These are phyloP conservation scores for Ophiostoma himal-ulmi DNA, from an alignment of 2,329 filamentous ascomycete species.

Conservation along the genomic window DNA sequence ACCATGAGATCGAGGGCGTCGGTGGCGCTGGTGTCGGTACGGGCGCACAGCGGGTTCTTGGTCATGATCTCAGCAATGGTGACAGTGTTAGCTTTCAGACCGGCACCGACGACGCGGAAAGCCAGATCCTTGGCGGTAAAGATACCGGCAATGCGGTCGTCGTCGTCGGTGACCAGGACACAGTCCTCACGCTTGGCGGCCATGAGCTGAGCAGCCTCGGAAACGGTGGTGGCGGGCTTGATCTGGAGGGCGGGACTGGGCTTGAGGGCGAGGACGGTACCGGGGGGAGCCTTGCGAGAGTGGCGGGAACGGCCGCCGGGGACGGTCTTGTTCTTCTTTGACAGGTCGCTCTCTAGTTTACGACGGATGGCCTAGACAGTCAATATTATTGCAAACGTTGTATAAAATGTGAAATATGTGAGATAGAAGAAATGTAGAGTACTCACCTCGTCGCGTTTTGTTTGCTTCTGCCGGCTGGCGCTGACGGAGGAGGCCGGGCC, in stretches of 20 bases:
- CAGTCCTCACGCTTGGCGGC: conserved; percentile 98
- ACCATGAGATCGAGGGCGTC: conserved; percentile 98
- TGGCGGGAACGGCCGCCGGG: conserved; percentile 73
- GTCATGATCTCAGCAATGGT: conserved; percentile 99
- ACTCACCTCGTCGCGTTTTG: conserved; percentile 94
- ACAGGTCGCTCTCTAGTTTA: conserved; percentile 96
- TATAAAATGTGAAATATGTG: not conserved
- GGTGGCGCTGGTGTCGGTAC: conserved; percentile 95
- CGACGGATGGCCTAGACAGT: conserved; percentile 75
- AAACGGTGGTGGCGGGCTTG: conserved; percentile 87
- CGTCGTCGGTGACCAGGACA: conserved; percentile 93
- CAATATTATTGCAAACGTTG: conserved; percentile 29
- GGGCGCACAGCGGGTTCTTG: conserved; percentile 94
- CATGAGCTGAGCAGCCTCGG: conserved; percentile 97
- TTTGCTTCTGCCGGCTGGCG: conserved; percentile 91
- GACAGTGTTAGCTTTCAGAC: conserved; percentile 80
- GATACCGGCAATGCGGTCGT: conserved; percentile 96
- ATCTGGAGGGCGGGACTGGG: conserved; percentile 96
- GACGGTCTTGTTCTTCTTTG: conserved; percentile 86
- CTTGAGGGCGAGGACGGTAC: conserved; percentile 90
- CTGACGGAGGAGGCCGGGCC: conserved; percentile 65
- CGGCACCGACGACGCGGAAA: conserved; percentile 89
- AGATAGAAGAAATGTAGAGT: conserved; percentile 22
- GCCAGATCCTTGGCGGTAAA: conserved; percentile 98
- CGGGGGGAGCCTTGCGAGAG: conserved; percentile 88